Base-by-base conservation (phyloP, 805 yeast genomes). In the Pichia heedii region DNA sequence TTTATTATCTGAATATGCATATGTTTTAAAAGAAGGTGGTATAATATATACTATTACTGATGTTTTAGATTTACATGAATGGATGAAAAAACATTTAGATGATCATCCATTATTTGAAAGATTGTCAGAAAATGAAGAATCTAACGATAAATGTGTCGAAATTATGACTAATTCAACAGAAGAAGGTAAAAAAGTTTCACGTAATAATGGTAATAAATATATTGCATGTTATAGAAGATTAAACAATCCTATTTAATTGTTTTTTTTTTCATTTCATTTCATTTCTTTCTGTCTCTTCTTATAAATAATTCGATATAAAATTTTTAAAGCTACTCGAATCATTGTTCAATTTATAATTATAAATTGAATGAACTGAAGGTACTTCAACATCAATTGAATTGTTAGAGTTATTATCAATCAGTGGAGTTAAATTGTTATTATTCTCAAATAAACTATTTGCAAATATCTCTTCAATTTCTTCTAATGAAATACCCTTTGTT, bases 61-160 rank as follows among this genome's bases (percentile, higher is more conserved):
- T 61, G 98, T 93, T 36, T 71, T 79, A 55, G 98, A 93, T 61
- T 68, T 93, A 51, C 97, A 93, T 61, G 69, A 79, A 33, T 90
- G 98, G 98, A 93, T 93, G 98, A 95, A 81, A 18, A 73, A 78
- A 55, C 98, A 93, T 65, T 66, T 93, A 44, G 88, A 84, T 44
- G 84, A 75, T 47, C 98, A 93, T 63, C 97, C 97, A 4, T 65
- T 93, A 56, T 93, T 93, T 60, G 87, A 81, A 63, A 76, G 97
- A 53, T 73, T 88, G 50, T 65, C 74, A 36, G 68, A 75, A 48
- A 89, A 84, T 50, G 87, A 94, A 85, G 97, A 89, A 64, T 60
- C 63, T 3, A 63, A 69, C 20, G 98, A 93, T 62, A 67, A 68
- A 49, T 89, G 97, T 65, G 97, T 89, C 20, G 66, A 74, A 48